Base-by-base conservation (phyloP, 768 basidiomycete species). In the Crassisporium funariophilum region DNA sequence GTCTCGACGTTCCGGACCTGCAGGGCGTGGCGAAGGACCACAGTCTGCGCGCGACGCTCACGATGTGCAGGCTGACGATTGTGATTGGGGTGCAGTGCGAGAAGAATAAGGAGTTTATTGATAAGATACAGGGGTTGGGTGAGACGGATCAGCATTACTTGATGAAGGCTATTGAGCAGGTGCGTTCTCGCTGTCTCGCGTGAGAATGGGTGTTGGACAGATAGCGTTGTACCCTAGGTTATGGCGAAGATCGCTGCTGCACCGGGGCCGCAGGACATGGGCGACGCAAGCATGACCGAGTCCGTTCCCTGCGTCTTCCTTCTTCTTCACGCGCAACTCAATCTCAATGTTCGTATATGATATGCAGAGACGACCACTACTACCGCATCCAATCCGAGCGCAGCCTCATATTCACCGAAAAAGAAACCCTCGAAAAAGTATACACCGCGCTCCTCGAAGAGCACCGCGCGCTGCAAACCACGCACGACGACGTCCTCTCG, bases 141-240 rank as follows among this genome's bases (percentile, higher is more conserved):
- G 88, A 95, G 65, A 76, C 70, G 13, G 85, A 93, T 60, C 94
- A 97, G 69, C 89, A 92, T 62, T 76, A 83, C 59, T 71, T 97
- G 43, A 98, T 97, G 95, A 86, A 81, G 66, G 88, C 91, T 31
- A 95, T 97, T 49, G 94, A 97, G 66, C 88, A 91, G 76, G 93
- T 91, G 48, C 43, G 78, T 64, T 27, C 10, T 23, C 31, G 43
- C 35, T 17, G 13, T n/a, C 16, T 17, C 20, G 12, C n/a, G n/a
- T n/a, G n/a, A n/a, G n/a, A 31, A 31, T 5, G 29, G 11, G 29
- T 31, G 11, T n/a, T 11, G n/a, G 10, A 3, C 29, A 11, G n/a
- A 31, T n/a, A 11, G 2, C 5, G 5, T 11, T n/a, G 29, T 11
- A 11, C n/a, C 22, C 7, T 55, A 91, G 89, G 80, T 89, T 39